Conservation (phyloP, 495 filamentous ascomycete genomes). For the Neurospora tetraspora region DNA sequence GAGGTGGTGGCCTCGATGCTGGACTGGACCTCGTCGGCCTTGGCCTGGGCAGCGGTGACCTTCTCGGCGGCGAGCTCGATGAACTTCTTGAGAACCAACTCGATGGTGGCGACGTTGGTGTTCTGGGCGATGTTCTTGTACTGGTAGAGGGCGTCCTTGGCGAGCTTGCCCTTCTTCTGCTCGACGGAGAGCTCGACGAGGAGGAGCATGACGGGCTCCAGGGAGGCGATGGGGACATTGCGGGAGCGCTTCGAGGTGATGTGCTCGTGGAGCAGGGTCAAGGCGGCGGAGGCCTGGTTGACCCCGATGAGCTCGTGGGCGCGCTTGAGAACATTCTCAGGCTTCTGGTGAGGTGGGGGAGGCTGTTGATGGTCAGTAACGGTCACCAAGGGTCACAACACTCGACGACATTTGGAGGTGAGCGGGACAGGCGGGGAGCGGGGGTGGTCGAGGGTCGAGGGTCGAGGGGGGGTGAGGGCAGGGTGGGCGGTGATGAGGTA, state of each 20-base stretch:
- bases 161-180: constrained; percentile 91
- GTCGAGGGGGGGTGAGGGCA: not conserved
- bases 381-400: not conserved
- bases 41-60: constrained; percentile 90
- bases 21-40: constrained; percentile 90
- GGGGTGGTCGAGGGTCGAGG: not conserved
- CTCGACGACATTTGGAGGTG: constrained; percentile 12
- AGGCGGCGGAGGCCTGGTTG: constrained; percentile 80
- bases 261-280: constrained; percentile 96
- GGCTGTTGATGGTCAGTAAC: constrained; percentile 47
- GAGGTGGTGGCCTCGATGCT: constrained; percentile 63
- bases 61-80: constrained; percentile 95
- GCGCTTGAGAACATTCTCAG: constrained; percentile 97
- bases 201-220: constrained; percentile 97
- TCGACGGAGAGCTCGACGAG: constrained; percentile 95
- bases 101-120: constrained; percentile 95
- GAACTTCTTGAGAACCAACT: constrained; percentile 92
- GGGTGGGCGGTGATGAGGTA: constrained; percentile 1
- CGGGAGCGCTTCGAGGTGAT: constrained; percentile 94
- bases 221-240: constrained; percentile 90
- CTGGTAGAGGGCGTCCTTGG: constrained; percentile 97
- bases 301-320: constrained; percentile 98
- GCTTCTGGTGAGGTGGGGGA: constrained; percentile 90
- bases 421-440: not conserved
- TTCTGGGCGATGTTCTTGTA: constrained; percentile 99